phyloP scores from a whole-genome alignment of 768 basidiomycete genomes.

The Fomitopsis pulvina region DNA sequence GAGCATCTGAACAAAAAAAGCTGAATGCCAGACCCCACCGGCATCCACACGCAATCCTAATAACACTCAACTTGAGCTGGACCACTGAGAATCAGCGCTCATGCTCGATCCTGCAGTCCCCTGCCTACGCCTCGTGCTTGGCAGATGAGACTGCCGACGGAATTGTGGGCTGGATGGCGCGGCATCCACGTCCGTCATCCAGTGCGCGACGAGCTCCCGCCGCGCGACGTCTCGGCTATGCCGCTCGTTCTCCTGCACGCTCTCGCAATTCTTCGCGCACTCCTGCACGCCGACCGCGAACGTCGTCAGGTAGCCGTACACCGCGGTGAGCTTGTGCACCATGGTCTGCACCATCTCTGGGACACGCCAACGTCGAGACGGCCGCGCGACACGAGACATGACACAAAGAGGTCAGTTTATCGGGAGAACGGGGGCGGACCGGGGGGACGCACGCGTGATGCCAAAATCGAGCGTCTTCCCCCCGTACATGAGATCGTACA shows the following conservation, averaged over 20 bases:
- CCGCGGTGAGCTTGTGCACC: constrained; percentile 15
- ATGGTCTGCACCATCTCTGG: constrained; percentile 15
- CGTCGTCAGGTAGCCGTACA: constrained; percentile 13
- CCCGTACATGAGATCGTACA: constrained; percentile 20
- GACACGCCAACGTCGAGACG: neutral
- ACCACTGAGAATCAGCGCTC: too few relatives aligned
- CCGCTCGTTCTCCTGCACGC: constrained; percentile 13
- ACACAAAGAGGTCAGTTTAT: neutral
- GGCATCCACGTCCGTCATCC: constrained; percentile 9
- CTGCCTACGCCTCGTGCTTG: too few relatives aligned
- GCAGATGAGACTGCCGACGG: too few relatives aligned
- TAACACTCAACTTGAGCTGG: too few relatives aligned
- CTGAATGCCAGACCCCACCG: too few relatives aligned
- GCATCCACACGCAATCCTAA: too few relatives aligned
- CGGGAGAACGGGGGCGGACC: neutral
- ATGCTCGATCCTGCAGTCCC: too few relatives aligned
- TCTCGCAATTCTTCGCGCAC: constrained; percentile 14
- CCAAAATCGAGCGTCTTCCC: constrained; percentile 16
- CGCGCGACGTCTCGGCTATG: constrained; percentile 12
- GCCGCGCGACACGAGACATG: neutral
- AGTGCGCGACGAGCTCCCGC: constrained; percentile 14
- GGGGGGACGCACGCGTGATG: constrained; percentile 14
- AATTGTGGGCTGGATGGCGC: too few relatives aligned
- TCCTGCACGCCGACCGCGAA: constrained; percentile 18
- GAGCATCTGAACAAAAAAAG: too few relatives aligned